Base-by-base conservation (phyloP, 306 rosid genomes). In the Sphenostylis stenocarpa region DNA sequence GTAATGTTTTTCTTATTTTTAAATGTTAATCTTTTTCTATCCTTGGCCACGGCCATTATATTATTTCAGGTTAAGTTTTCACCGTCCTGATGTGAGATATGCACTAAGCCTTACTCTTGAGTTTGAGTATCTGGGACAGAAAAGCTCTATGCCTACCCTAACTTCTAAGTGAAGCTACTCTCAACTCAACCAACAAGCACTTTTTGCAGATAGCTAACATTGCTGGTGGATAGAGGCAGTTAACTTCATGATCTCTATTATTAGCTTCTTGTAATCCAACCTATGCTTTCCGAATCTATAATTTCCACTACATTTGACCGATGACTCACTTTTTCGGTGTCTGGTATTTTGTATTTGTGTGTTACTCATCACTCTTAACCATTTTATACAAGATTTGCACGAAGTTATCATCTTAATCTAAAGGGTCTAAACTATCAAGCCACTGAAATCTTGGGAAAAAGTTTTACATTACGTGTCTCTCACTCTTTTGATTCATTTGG, bases 81-180 rank as follows among this genome's bases (percentile, higher is more conserved):
- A 55, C 81, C 43, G 63, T 67, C 80, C 28, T 69, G 8, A 60
- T 73, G 16, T 58, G 7, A 39, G 19, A 58, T 48, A 57, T 51
- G 56, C 58, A 62, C 70, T 56, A 24, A 41, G 66, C 39, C 12
- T 71, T 6, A 28, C 12, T 69, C 20, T n/a, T 21, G 58, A 9
- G 51, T 62, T 67, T 61, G 56, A 49, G 80, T 38, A 56, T 8
- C 28, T 3, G 65, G 48, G 69, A 8, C 29, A 34, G 7, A 45
- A 16, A 14, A 26, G 31, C 23, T 33, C 74, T n/a, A 45, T 17
- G 9, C 14, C 5, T 61, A 41, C 71, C 70, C 76, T 84, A 60
- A 67, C 94, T 89, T 89, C 77, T 39, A 80, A 80, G 88, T 28
- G 51, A 90, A 87, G 88, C 78, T 80, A 82, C 64, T 29, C 28